Conservation (phyloP, 2,329 filamentous ascomycete genomes). For the Claviceps arundinis region DNA sequence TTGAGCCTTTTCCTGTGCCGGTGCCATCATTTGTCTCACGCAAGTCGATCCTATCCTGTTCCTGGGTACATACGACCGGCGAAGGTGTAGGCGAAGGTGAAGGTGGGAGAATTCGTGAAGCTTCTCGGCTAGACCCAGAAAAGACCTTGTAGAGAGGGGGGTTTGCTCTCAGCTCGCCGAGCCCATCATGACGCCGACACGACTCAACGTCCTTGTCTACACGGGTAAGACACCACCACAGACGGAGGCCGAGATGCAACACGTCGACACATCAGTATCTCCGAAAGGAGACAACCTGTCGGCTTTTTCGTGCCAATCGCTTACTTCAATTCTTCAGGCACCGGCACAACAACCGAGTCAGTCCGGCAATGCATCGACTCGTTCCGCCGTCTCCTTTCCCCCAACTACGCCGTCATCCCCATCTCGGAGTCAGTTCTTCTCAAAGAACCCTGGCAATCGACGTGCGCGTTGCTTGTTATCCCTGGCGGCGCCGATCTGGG, state of each 20-base stretch:
- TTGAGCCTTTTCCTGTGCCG: constrained; percentile 30
- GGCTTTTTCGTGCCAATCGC: background rate
- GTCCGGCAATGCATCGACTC: constrained; percentile 82
- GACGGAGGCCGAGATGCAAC: too few relatives aligned
- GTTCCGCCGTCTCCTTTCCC: constrained; percentile 71
- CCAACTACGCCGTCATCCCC: constrained; percentile 85
- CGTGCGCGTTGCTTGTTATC: constrained; percentile 80
- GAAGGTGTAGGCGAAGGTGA: background rate
- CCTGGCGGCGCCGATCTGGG: constrained; percentile 89
- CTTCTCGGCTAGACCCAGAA: background rate
- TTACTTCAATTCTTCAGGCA: constrained; percentile 38
- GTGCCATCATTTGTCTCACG: constrained; percentile 27
- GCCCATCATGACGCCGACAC: constrained; percentile 46
- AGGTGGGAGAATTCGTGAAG: background rate
- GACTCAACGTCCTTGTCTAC: constrained; percentile 87
- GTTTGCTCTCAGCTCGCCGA: constrained; percentile 1
- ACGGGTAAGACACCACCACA: constrained; percentile 44
- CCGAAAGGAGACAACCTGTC: background rate
- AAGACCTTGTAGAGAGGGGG: background rate
- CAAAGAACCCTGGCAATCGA: constrained; percentile 80
- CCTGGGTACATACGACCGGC: background rate
- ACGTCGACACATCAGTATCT: too few relatives aligned
- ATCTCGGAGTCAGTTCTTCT: constrained; percentile 66
- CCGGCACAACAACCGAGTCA: constrained; percentile 75
- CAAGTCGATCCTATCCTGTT: background rate